Conservation (phyloP, 2,329 filamentous ascomycete genomes). For the Myriosclerotinia duriaeana region DNA sequence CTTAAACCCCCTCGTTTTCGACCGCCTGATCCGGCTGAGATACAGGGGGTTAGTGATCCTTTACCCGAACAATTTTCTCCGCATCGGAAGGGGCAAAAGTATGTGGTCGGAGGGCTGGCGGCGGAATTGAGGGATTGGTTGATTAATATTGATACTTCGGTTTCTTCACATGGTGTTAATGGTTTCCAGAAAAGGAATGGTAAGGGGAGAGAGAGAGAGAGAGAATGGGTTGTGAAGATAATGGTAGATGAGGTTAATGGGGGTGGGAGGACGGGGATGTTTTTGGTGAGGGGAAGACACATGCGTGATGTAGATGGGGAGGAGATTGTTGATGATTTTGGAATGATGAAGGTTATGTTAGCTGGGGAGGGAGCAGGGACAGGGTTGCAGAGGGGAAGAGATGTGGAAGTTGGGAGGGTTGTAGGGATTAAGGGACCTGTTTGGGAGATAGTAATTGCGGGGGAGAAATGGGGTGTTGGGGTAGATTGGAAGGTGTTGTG, state of each 20-base stretch:
- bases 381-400: constrained; percentile 35
- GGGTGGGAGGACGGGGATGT: constrained; percentile 34
- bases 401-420: constrained; percentile 32
- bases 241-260: constrained; percentile 37
- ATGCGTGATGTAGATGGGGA: constrained; percentile 24
- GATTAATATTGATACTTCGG: constrained; percentile 43
- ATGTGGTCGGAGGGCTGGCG: constrained; percentile 50
- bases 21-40: constrained; percentile 34
- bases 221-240: constrained; percentile 37
- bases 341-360: constrained; percentile 35
- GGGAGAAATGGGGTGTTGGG: constrained; percentile 41
- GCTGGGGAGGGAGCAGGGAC: constrained; percentile 37
- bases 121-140: constrained; percentile 52
- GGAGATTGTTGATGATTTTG: constrained; percentile 30
- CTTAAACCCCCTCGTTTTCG: constrained; percentile 40
- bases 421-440: constrained; percentile 40
- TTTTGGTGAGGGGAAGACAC: constrained; percentile 36
- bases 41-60: constrained; percentile 38
- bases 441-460: constrained; percentile 40
- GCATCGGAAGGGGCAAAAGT: constrained; percentile 50
- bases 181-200: constrained; percentile 8
- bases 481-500: constrained; percentile 41
- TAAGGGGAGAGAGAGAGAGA: constrained; percentile 26
- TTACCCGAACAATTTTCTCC: constrained; percentile 55
- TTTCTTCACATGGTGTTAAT: constrained; percentile 23